phyloP scores from a whole-genome alignment of 352 stramenopile genomes.

The Plasmopara muralis region DNA sequence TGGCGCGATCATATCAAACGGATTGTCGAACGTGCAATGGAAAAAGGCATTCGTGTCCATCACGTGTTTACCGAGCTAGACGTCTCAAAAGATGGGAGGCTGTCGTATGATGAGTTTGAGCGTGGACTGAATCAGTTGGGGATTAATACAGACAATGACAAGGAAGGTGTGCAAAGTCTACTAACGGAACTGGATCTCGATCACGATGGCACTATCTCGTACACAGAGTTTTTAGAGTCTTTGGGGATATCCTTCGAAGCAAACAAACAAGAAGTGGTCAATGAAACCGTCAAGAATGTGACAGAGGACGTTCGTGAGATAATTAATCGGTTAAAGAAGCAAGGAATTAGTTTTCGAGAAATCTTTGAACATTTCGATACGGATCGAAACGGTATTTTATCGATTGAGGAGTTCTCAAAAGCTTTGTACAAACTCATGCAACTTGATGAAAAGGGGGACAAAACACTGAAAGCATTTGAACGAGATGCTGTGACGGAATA shows the following conservation, averaged over 20 bases:
- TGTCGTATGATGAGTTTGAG: slow-evolving; percentile 53
- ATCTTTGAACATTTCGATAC: slow-evolving; percentile 65
- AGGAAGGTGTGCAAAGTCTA: slow-evolving; percentile 35
- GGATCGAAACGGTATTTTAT: slow-evolving; percentile 52
- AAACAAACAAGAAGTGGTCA: slow-evolving; percentile 41
- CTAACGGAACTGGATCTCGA: slow-evolving; percentile 52
- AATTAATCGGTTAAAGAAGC: slow-evolving; percentile 34
- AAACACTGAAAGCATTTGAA: slow-evolving; percentile 36
- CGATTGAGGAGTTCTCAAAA: slow-evolving; percentile 44
- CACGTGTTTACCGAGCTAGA: slow-evolving; percentile 67
- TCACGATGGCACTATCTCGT: slow-evolving; percentile 59
- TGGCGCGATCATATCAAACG: slow-evolving; percentile 49
- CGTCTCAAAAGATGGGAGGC: slow-evolving; percentile 44
- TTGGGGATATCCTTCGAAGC: slow-evolving; percentile 40
- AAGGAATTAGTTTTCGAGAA: slow-evolving; percentile 50
- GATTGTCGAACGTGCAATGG: slow-evolving; percentile 40
- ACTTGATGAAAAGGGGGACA: slow-evolving; percentile 5
- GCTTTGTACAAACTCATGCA: slow-evolving; percentile 44
- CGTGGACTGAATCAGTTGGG: slow-evolving; percentile 45
- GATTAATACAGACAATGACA: slow-evolving; percentile 25
- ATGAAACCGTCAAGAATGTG: slow-evolving; percentile 41
- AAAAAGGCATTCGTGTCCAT: slow-evolving; percentile 53
- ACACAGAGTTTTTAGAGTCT: slow-evolving; percentile 68
- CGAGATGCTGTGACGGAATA: slow-evolving; percentile 33
- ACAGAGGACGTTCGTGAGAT: slow-evolving; percentile 34